A percentile compares a stretch with the other conserved stretches of the same genome.
phyloP scores from a whole-genome alignment of 2,329 filamentous ascomycete species.

The Ramularia endophylla region DNA sequence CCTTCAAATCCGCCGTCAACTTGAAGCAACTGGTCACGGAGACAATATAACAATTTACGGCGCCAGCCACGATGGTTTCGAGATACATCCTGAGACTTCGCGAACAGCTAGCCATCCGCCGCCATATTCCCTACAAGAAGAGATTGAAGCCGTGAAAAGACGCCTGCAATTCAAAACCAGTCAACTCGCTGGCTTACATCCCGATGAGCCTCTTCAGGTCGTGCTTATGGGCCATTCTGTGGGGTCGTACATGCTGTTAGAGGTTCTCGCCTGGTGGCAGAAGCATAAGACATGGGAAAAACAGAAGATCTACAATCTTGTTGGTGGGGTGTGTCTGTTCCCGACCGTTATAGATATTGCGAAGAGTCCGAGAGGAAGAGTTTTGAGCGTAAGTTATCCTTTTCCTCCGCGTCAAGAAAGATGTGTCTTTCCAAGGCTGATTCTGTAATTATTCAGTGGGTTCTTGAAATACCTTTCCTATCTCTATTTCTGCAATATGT shows the following conservation, averaged over 20 bases:
- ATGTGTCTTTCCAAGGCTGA: background rate
- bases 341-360: slow-evolving; percentile 44
- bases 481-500: background rate
- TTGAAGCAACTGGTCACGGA: slow-evolving; percentile 10
- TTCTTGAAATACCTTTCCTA: slow-evolving; percentile 9
- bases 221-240: slow-evolving; percentile 44
- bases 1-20: slow-evolving; percentile 42
- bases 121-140: slow-evolving; percentile 14
- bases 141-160: slow-evolving; percentile 42
- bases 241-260: slow-evolving; percentile 42
- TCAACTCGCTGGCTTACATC: background rate
- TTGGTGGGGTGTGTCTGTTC: slow-evolving; percentile 37
- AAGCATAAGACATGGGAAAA: slow-evolving; percentile 3
- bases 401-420: background rate
- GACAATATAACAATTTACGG: slow-evolving; percentile 35
- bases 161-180: slow-evolving; percentile 32
- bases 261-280: slow-evolving; percentile 26
- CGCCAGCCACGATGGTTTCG: slow-evolving; percentile 39
- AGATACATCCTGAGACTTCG: slow-evolving; percentile 21
- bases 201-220: slow-evolving; percentile 17
- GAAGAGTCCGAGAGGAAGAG: slow-evolving; percentile 38
- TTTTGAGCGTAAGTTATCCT: slow-evolving; percentile 32
- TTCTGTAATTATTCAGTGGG: slow-evolving; percentile 2
- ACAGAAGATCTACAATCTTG: slow-evolving; percentile 13
- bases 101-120: slow-evolving; percentile 3